Evolutionary conservation across 2,329 filamentous ascomycete species (phyloP).

Genomic region (Dothidotthia symphoricarpi): DNA sequence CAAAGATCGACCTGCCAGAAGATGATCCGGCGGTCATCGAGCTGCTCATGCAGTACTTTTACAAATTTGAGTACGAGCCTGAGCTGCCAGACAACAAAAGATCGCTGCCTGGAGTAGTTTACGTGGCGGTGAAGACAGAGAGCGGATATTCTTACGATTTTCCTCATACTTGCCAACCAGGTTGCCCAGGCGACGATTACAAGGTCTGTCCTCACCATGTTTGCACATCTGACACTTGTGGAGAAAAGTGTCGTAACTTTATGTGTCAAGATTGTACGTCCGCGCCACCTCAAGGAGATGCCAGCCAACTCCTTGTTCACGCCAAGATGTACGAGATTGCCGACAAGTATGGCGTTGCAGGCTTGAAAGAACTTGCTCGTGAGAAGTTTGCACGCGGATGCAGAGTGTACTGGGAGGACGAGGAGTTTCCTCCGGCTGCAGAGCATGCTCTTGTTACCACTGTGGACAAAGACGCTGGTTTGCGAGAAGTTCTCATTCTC

Average conservation of each 20-base stretch:
- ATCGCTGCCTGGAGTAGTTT: no score
- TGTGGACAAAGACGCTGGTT: slow-evolving; percentile 23
- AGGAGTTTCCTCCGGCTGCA: slow-evolving; percentile 26
- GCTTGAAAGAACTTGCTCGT: slow-evolving; percentile 7
- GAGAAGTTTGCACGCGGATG: no score
- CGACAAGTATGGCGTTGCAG: no score
- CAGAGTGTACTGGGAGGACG: slow-evolving; percentile 26
- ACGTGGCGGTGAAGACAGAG: no score
- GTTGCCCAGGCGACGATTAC: no score
- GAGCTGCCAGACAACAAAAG: no score
- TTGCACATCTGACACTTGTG: not conserved
- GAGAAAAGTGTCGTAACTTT: not conserved
- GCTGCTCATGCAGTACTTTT: slow-evolving; percentile 17
- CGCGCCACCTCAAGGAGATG: no score
- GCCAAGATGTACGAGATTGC: no score
- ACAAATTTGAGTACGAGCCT: slow-evolving; percentile 15
- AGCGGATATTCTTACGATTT: no score
- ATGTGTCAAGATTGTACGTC: not conserved
- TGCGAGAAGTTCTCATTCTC: slow-evolving; percentile 26
- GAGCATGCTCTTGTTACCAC: slow-evolving; percentile 23
- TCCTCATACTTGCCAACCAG: no score
- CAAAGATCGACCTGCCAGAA: slow-evolving; percentile 11
- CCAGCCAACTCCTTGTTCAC: no score
- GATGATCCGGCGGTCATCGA: slow-evolving; percentile 12
- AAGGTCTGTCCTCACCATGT: not conserved